phyloP scores from a whole-genome alignment of 768 basidiomycete genomes.

The Filobasidium wieringae region DNA sequence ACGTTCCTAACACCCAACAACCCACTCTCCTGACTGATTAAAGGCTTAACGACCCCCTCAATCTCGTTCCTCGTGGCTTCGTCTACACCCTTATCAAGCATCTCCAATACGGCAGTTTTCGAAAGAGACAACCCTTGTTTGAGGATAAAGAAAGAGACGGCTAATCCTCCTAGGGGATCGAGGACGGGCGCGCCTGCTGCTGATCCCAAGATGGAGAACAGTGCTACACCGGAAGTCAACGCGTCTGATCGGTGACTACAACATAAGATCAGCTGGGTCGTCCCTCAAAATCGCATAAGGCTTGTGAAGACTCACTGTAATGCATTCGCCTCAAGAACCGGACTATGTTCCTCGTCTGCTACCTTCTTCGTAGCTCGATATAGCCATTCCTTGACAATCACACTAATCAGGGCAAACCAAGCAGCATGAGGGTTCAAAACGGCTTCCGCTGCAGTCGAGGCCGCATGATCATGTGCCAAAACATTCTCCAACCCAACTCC shows the following conservation, averaged over 20 bases:
- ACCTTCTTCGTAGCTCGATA: constrained; percentile 80
- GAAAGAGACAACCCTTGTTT: constrained; percentile 61
- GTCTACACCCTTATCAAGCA: constrained; percentile 73
- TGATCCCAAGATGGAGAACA: constrained; percentile 82
- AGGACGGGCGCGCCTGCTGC: constrained; percentile 71
- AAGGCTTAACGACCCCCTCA: constrained; percentile 49
- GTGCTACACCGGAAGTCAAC: constrained; percentile 79
- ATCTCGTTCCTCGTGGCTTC: constrained; percentile 47
- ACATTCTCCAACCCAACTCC: background rate
- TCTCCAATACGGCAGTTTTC: constrained; percentile 59
- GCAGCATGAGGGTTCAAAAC: constrained; percentile 82
- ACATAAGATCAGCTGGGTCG: no score
- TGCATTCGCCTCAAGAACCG: constrained; percentile 89
- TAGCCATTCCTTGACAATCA: constrained; percentile 81
- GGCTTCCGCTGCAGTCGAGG: constrained; percentile 44
- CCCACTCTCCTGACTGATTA: constrained; percentile 37
- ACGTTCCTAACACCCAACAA: constrained; percentile 32
- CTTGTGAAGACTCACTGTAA: constrained; percentile 47
- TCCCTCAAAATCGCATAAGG: no score
- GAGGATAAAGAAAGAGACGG: constrained; percentile 83
- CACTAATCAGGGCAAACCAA: constrained; percentile 79
- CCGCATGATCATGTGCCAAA: constrained; percentile 43
- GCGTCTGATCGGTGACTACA: constrained; percentile 79
- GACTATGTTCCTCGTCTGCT: constrained; percentile 78
- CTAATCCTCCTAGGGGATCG: constrained; percentile 82